Conservation (phyloP, 1,284 basidiomycete genomes). For the Anthracocystis panici-leucophaei region DNA sequence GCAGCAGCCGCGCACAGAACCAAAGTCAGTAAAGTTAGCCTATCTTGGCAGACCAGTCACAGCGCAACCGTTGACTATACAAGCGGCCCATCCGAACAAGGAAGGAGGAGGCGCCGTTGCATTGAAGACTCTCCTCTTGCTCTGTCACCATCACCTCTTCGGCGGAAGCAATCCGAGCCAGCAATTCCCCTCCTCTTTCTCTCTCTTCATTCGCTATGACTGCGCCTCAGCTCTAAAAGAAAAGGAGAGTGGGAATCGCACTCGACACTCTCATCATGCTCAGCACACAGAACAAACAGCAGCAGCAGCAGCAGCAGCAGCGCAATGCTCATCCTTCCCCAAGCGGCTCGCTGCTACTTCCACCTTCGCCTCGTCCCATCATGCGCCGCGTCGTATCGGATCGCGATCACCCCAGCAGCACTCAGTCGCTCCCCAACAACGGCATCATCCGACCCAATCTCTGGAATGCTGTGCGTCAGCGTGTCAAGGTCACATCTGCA, state of each 20-base stretch:
- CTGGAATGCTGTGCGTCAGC: slow-evolving; percentile 46
- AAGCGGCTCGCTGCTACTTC: slow-evolving; percentile 33
- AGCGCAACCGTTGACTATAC: background rate
- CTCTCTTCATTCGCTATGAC: background rate
- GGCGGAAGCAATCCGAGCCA: slow-evolving; percentile 10
- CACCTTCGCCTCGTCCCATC: slow-evolving; percentile 27
- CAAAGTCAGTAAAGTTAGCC: background rate
- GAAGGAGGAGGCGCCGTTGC: no score
- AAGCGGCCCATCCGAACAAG: no score
- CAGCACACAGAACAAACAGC: background rate
- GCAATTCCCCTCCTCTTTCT: background rate
- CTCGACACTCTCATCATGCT: slow-evolving; percentile 6
- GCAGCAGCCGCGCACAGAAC: background rate
- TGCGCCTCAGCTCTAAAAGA: background rate
- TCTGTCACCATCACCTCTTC: slow-evolving; percentile 1
- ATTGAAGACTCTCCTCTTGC: background rate
- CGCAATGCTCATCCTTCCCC: background rate
- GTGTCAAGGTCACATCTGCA: slow-evolving; percentile 42
- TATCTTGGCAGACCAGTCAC: background rate
- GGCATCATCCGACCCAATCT: slow-evolving; percentile 35
- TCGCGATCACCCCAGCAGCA: slow-evolving; percentile 39
- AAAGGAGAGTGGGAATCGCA: background rate
- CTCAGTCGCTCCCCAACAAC: slow-evolving; percentile 30
- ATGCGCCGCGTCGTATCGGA: slow-evolving; percentile 43
- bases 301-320: background rate